Evolutionary conservation across 192 early-diverging fungal genomes (phyloP).

Genomic region (Tieghemiomyces parasiticus): DNA sequence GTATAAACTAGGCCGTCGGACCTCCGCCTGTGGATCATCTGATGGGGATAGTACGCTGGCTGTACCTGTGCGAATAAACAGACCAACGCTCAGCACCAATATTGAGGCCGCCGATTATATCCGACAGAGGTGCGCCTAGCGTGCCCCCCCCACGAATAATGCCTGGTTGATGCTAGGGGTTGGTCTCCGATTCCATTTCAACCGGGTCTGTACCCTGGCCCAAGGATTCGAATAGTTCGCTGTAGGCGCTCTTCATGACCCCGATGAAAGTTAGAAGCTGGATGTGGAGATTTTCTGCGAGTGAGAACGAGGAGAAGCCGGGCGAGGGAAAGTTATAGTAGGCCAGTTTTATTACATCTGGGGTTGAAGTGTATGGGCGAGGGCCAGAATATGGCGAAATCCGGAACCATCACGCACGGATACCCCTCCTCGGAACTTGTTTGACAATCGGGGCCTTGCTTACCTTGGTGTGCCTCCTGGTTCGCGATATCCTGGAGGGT

Average conservation of each 20-base stretch:
- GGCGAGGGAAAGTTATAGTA: too few species aligned
- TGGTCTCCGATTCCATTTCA: background rate
- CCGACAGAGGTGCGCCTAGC: too few species aligned
- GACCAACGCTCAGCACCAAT: background rate
- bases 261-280: slow-evolving; percentile 11
- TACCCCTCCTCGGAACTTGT: too few species aligned
- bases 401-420: too few species aligned
- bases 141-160: background rate
- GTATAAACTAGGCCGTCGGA: too few species aligned
- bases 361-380: too few species aligned
- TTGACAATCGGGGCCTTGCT: too few species aligned
- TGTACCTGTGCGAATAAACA: background rate
- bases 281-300: background rate
- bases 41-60: background rate
- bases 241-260: slow-evolving; percentile 11
- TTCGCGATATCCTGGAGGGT: background rate
- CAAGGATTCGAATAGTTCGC: slow-evolving; percentile 1
- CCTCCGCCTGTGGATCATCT: background rate
- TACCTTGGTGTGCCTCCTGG: slow-evolving; percentile 1
- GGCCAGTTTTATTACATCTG: too few species aligned
- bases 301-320: too few species aligned
- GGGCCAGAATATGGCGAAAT: too few species aligned
- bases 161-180: background rate
- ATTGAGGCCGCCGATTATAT: too few species aligned
- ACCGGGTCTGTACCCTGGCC: background rate